Percentiles rank a stretch among this genome's conserved stretches.
These are phyloP conservation scores for Dioszegia aurantiaca DNA, from an alignment of 768 basidiomycete species.

Conservation along the genomic window DNA sequence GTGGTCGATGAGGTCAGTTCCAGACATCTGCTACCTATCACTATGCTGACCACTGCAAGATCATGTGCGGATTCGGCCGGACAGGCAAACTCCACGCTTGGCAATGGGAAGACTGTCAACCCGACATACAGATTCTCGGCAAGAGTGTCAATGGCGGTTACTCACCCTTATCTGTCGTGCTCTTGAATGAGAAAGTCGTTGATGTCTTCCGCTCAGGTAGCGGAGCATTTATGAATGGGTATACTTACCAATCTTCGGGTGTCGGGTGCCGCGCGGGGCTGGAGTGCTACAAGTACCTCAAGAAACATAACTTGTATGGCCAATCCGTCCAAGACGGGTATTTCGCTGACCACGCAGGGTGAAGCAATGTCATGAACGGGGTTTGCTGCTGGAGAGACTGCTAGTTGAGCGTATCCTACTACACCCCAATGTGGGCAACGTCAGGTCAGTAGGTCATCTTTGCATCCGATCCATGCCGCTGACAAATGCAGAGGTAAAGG, in stretches of 20 bases:
- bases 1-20: conserved; percentile 67
- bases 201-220: conserved; percentile 63
- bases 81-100: conserved; percentile 85
- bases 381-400: background rate
- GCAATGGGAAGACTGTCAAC: conserved; percentile 66
- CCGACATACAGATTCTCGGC: conserved; percentile 83
- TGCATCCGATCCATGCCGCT: conserved; percentile 57
- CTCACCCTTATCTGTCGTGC: conserved; percentile 71
- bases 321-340: background rate
- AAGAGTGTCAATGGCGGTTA: conserved; percentile 89
- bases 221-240: conserved; percentile 31
- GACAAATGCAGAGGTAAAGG: conserved; percentile 76
- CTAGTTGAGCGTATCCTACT: conserved; percentile 56
- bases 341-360: conserved; percentile 6
- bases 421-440: conserved; percentile 9
- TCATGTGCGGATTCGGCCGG: conserved; percentile 89
- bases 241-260: conserved; percentile 53
- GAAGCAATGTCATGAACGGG: conserved; percentile 2
- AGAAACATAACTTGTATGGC: conserved; percentile 61
- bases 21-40: background rate
- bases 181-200: conserved; percentile 70
- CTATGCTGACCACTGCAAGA: conserved; percentile 41
- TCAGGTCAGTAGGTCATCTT: conserved; percentile 46
- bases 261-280: conserved; percentile 68
- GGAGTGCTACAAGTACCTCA: conserved; percentile 73